A percentile compares a stretch with the other conserved stretches of the same genome.
Conservation (phyloP, 768 basidiomycete genomes). For the Kwoniella botswanensis region DNA sequence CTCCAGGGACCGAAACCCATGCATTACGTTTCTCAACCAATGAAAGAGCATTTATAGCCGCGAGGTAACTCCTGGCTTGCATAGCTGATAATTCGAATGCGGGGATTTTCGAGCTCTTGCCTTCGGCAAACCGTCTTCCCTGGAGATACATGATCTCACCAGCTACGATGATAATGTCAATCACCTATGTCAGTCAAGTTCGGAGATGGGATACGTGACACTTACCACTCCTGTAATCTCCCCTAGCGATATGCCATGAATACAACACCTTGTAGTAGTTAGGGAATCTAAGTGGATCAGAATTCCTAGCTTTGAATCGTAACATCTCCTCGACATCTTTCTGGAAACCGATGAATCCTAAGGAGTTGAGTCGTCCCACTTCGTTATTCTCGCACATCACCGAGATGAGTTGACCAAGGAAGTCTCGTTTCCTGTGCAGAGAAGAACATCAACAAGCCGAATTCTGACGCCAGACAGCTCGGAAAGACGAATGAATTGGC, state of each 20-base stretch:
- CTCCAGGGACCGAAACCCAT: conserved; percentile 74
- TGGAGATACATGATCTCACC: conserved; percentile 92
- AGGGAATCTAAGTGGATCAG: conserved; percentile 81
- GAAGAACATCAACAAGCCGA: neutral
- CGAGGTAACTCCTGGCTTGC: conserved; percentile 72
- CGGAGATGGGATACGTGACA: conserved; percentile 24
- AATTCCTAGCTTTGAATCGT: conserved; percentile 90
- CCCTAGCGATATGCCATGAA: conserved; percentile 84
- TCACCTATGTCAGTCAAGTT: no score
- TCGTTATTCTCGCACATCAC: conserved; percentile 91
- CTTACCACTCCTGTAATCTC: conserved; percentile 90
- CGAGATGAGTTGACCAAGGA: conserved; percentile 78
- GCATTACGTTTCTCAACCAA: conserved; percentile 79
- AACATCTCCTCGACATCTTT: conserved; percentile 86
- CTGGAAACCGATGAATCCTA: conserved; percentile 82
- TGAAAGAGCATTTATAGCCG: conserved; percentile 86
- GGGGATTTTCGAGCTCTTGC: conserved; percentile 43
- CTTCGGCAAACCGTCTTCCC: conserved; percentile 72
- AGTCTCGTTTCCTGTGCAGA: conserved; percentile 73
- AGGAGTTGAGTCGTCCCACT: conserved; percentile 74
- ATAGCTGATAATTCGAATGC: conserved; percentile 67
- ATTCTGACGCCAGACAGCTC: no score
- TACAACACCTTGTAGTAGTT: conserved; percentile 91
- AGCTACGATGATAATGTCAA: conserved; percentile 62
- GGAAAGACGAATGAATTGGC: no score